phyloP scores from a whole-genome alignment of 257 asterid species.

The Solanum sejunctum region DNA sequence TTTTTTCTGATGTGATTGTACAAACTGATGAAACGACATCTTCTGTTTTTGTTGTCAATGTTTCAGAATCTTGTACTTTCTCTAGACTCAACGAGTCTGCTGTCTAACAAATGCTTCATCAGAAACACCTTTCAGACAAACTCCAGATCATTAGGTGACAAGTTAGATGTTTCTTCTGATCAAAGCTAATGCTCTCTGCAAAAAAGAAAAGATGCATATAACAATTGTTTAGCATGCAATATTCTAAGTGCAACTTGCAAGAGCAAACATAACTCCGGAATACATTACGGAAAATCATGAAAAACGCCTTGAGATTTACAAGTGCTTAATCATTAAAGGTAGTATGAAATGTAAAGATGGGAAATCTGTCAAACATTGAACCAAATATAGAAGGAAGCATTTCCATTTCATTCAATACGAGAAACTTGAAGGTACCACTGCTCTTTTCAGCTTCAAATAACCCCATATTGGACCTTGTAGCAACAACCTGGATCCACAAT shows the following conservation, averaged over 20 bases:
- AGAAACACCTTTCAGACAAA: too few species aligned
- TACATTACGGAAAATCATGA: not conserved
- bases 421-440: conserved; percentile 63
- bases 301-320: not conserved
- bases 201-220: not conserved
- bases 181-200: not conserved
- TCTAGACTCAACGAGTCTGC: not conserved
- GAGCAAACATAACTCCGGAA: not conserved
- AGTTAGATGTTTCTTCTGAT: not conserved
- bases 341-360: not conserved
- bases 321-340: not conserved
- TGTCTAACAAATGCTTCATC: conserved; percentile 15
- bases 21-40: too few species aligned
- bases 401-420: conserved; percentile 82
- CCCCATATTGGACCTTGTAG: conserved; percentile 73
- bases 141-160: not conserved
- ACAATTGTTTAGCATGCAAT: not conserved
- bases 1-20: too few species aligned
- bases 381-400: conserved; percentile 68
- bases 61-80: too few species aligned
- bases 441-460: conserved; percentile 86
- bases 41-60: too few species aligned
- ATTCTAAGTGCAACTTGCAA: not conserved
- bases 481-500: conserved; percentile 90
- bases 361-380: conserved; percentile 22